These are phyloP conservation scores for Bjerkandera adusta DNA, from an alignment of 1,284 basidiomycete species.

Conservation along the genomic window DNA sequence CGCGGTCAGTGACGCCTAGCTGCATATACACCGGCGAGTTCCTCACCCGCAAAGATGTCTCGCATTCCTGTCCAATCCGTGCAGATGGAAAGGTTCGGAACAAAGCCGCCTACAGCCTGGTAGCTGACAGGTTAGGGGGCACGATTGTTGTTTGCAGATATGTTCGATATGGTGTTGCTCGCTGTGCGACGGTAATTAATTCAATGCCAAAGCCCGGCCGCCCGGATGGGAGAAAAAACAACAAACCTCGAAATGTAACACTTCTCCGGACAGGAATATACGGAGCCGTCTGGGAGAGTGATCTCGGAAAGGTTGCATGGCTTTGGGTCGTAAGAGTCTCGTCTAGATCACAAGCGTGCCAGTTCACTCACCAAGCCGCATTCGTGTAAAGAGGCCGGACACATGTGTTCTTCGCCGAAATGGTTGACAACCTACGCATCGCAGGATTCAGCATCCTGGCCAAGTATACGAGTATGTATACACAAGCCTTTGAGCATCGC, in stretches of 20 bases:
- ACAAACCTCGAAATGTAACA: slow-evolving; percentile 45
- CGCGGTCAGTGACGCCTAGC: background rate
- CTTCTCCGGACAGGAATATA: slow-evolving; percentile 39
- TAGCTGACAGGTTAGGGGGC: slow-evolving; percentile 51
- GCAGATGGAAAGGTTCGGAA: slow-evolving; percentile 46
- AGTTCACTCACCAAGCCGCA: slow-evolving; percentile 45
- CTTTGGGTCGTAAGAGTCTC: slow-evolving; percentile 29
- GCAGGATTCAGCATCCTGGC: background rate
- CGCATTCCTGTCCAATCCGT: slow-evolving; percentile 38
- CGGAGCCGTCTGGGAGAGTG: slow-evolving; percentile 27
- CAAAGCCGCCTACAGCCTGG: slow-evolving; percentile 56
- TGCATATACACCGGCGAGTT: slow-evolving; percentile 14
- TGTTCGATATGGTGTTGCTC: slow-evolving; percentile 44
- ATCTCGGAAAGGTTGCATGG: slow-evolving; percentile 42
- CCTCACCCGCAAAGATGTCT: slow-evolving; percentile 61
- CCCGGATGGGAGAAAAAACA: background rate
- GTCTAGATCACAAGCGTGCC: background rate
- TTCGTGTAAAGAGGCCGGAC: slow-evolving; percentile 48
- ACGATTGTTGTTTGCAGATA: slow-evolving; percentile 47
- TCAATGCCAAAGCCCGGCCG: background rate
- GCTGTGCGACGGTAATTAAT: slow-evolving; percentile 28
- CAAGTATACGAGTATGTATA: background rate
- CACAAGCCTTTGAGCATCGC: slow-evolving; percentile 46
- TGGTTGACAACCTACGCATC: slow-evolving; percentile 39
- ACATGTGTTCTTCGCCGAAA: slow-evolving; percentile 45